Base-by-base conservation (phyloP, 495 filamentous ascomycete species). In the Parmelia sp. region DNA sequence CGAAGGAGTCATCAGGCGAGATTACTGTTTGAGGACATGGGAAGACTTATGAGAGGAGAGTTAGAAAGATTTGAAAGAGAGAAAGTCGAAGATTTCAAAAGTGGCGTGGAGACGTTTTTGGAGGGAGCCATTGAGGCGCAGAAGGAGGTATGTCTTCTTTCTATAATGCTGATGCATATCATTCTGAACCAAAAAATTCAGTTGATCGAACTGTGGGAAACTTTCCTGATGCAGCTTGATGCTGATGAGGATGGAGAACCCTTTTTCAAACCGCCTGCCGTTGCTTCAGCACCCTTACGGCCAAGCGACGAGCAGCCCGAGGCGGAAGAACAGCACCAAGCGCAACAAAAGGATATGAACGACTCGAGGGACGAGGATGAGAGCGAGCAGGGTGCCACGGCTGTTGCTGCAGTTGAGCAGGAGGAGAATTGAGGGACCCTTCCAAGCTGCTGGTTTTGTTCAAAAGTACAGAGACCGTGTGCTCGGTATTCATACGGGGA, bases 11-110 rank as follows among this genome's bases (percentile, higher is more conserved):
- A 98, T 74, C 90, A 94, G 70, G 87, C 91, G 3, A 80, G 92
- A 58, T 72, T 98, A 63, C 74, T 96, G 61, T 98, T 98, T 73
- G 94, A 98, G 66, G 95, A 98, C 72, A 97, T 98, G 94, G 94
- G 94, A 17, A 82, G 91, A 33, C 78, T 96, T 72, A 93, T 98
- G 92, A 83, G 90, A 45, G 78, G 80, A 36, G 94, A 98, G 75
- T 80, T 98, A 65, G 94, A 97, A 66, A 81, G 92, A 35, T 98
- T 98, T 70, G 94, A 97, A 78, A 84, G 84, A 69, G 94, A 98
- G 78, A 98, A 98, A 79, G 94, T 98, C 11, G 94, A 98, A 73
- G 94, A 98, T 74, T 98, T 98, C 77, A 98, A 97, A 79, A 92
- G 88, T 65, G 95, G 91, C 0, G 93, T 98, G 3, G 94, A 98